Evolutionary conservation across 108 stramenopile genomes (phyloP).

Genomic region (Skeletonema marinoi): DNA sequence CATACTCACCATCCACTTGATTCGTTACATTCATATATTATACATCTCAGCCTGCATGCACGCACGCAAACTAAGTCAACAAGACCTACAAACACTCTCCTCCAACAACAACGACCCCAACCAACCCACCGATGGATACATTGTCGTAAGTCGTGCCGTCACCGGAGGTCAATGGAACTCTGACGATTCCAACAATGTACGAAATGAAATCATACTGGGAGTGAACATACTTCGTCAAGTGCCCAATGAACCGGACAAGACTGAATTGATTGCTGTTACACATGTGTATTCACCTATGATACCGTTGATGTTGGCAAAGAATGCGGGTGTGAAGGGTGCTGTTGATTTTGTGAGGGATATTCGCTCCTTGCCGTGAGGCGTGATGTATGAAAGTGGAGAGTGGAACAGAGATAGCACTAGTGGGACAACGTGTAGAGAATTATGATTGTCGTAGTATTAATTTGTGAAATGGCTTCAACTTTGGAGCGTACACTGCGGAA

Average conservation of each 20-base stretch:
- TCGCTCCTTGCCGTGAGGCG: constrained; percentile 42
- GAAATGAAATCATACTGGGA: constrained; percentile 83
- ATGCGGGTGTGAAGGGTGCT: constrained; percentile 77
- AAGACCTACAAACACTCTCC: constrained; percentile 21
- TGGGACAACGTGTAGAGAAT: too few relatives aligned
- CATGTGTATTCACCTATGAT: constrained; percentile 81
- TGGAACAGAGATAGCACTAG: too few relatives aligned
- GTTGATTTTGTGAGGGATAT: constrained; percentile 85
- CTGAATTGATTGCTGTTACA: constrained; percentile 76
- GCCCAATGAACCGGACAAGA: constrained; percentile 56
- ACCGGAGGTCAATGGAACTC: constrained; percentile 41
- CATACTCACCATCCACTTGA: not conserved
- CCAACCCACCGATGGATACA: constrained; percentile 46
- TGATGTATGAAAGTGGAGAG: too few relatives aligned
- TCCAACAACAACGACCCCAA: not conserved
- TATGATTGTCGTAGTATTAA: too few relatives aligned
- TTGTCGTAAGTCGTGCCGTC: constrained; percentile 85
- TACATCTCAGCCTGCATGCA: constrained; percentile 67
- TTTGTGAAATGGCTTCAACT: too few relatives aligned
- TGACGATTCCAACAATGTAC: not conserved
- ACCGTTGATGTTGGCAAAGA: constrained; percentile 71
- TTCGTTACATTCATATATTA: not conserved
- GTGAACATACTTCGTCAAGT: constrained; percentile 75
- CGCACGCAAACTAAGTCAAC: constrained; percentile 46
- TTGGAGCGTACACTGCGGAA: too few relatives aligned